Evolutionary conservation across 2,329 filamentous ascomycete genomes (phyloP).

Genomic region (Scedosporium boydii): DNA sequence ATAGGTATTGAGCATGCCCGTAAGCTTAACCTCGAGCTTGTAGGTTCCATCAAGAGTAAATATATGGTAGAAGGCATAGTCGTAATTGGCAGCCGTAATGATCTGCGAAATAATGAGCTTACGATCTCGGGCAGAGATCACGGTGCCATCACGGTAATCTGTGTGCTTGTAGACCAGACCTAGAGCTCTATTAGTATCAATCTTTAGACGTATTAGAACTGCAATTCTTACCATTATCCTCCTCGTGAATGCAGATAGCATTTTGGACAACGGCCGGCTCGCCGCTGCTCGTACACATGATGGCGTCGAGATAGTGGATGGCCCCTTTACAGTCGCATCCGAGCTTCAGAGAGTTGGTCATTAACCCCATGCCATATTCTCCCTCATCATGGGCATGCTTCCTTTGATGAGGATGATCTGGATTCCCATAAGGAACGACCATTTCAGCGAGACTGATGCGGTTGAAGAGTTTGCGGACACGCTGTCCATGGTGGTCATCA

Average conservation of each 20-base stretch:
- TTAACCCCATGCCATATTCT: constrained; percentile 73
- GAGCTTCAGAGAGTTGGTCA: constrained; percentile 68
- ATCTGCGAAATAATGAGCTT: constrained; percentile 85
- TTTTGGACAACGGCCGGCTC: constrained; percentile 79
- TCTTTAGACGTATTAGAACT: too few relatives aligned
- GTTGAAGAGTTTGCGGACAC: constrained; percentile 71
- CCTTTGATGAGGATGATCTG: constrained; percentile 68
- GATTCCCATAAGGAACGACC: constrained; percentile 84
- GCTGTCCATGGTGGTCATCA: constrained; percentile 63
- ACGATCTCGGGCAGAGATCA: constrained; percentile 74
- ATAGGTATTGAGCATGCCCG: constrained; percentile 89
- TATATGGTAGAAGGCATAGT: constrained; percentile 70
- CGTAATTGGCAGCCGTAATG: constrained; percentile 94
- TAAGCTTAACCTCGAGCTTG: constrained; percentile 84
- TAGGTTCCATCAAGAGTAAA: constrained; percentile 47
- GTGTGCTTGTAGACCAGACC: constrained; percentile 78
- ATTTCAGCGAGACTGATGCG: constrained; percentile 83
- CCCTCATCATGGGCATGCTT: constrained; percentile 77
- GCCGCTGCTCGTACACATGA: constrained; percentile 71
- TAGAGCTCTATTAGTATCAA: too few relatives aligned
- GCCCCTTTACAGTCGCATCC: constrained; percentile 83
- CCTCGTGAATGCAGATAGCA: constrained; percentile 90
- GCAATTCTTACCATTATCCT: constrained; percentile 60
- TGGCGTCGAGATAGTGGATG: constrained; percentile 86
- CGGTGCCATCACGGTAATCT: constrained; percentile 83